These are phyloP conservation scores for Dryadomyces sulphureus DNA, from an alignment of 2,329 filamentous ascomycete genomes.

Conservation along the genomic window DNA sequence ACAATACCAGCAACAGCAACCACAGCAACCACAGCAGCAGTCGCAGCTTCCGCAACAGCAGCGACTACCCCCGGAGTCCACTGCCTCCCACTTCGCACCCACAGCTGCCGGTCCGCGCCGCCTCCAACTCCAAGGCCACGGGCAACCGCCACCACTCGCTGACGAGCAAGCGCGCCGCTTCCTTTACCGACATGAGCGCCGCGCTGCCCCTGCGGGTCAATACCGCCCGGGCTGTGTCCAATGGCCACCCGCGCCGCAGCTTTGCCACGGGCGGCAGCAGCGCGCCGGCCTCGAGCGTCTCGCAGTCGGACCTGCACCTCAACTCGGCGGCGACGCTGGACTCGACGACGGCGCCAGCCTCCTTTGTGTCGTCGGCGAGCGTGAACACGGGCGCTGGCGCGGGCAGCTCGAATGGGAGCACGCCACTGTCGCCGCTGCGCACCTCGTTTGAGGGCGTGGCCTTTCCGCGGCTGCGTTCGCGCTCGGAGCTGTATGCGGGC, in stretches of 20 bases:
- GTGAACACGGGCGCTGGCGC: not conserved
- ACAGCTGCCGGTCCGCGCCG: constrained; percentile 15
- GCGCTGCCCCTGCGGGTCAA: constrained; percentile 22
- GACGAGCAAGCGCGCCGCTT: constrained; percentile 24
- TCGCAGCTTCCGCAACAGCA: constrained; percentile 4
- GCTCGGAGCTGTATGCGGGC: constrained; percentile 41
- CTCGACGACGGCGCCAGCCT: constrained; percentile 10
- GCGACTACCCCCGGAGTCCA: too few relatives aligned
- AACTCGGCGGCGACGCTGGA: constrained; percentile 16
- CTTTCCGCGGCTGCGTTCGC: constrained; percentile 42
- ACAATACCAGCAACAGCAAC: too few relatives aligned
- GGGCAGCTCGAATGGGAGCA: constrained; percentile 12
- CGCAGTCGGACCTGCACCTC: constrained; percentile 31
- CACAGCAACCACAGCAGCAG: too few relatives aligned
- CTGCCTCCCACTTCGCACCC: constrained; percentile 9
- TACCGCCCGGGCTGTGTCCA: constrained; percentile 16
- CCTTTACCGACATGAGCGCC: constrained; percentile 22
- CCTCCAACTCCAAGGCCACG: constrained; percentile 14
- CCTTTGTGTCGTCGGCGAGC: constrained; percentile 10
- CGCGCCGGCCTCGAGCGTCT: constrained; percentile 24
- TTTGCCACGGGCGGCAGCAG: constrained; percentile 1
- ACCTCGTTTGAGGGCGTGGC: constrained; percentile 40
- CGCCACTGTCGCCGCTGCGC: constrained; percentile 37
- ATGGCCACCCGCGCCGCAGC: constrained; percentile 3
- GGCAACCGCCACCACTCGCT: constrained; percentile 23